Conservation (phyloP, 108 stramenopile species). For the Cyclotella kingstonii region DNA sequence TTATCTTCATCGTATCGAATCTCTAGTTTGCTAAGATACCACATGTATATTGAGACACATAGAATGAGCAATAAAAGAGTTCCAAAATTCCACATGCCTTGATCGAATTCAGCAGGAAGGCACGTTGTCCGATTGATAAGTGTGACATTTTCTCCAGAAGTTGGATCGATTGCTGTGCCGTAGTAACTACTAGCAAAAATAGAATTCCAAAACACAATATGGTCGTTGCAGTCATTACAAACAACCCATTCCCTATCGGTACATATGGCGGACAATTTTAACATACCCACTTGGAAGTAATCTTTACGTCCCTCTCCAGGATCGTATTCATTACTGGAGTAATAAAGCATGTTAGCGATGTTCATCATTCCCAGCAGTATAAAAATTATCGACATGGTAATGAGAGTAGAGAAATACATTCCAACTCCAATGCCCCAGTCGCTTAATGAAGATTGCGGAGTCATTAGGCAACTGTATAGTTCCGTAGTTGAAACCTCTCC, state of each 20-base stretch:
- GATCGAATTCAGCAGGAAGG: constrained; percentile 13
- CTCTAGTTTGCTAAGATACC: constrained; percentile 54
- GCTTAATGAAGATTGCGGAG: constrained; percentile 42
- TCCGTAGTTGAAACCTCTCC: constrained; percentile 55
- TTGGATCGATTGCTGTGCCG: constrained; percentile 17
- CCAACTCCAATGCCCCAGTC: constrained; percentile 69
- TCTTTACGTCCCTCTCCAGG: background rate
- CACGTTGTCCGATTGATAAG: constrained; percentile 33
- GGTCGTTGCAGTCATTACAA: constrained; percentile 36
- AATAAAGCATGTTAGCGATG: constrained; percentile 34
- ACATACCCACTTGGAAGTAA: constrained; percentile 14
- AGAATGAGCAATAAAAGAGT: constrained; percentile 54
- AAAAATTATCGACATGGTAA: constrained; percentile 13
- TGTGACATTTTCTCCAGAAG: constrained; percentile 9
- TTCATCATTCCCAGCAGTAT: constrained; percentile 23
- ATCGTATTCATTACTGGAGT: constrained; percentile 27
- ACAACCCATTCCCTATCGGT: constrained; percentile 63
- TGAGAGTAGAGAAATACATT: constrained; percentile 60
- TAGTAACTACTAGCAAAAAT: constrained; percentile 22
- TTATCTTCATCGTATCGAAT: constrained; percentile 61
- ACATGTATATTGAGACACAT: constrained; percentile 33
- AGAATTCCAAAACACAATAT: constrained; percentile 3
- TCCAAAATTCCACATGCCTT: constrained; percentile 58
- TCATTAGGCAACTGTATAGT: constrained; percentile 46
- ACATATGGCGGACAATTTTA: constrained; percentile 48